A percentile compares a stretch with the other conserved stretches of the same genome.
These are phyloP conservation scores for Coemansia sp. DNA, from an alignment of 192 early-diverging fungal species.

Conservation along the genomic window DNA sequence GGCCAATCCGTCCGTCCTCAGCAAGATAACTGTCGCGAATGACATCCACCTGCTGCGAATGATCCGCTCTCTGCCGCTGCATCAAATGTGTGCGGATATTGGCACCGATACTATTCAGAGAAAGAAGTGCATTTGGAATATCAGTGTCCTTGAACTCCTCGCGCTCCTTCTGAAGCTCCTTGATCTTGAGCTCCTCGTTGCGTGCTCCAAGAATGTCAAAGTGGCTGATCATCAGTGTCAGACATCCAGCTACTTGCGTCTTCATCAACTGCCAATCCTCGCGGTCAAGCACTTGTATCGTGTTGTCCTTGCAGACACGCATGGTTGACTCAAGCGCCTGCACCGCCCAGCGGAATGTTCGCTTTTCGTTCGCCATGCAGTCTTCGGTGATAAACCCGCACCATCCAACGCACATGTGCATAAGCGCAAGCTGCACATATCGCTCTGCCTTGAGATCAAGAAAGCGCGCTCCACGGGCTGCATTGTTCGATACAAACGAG, in stretches of 20 bases:
- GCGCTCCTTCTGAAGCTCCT: slow-evolving; percentile 32
- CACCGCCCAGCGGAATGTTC: slow-evolving; percentile 84
- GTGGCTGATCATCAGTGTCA: slow-evolving; percentile 79
- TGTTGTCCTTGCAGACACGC: slow-evolving; percentile 71
- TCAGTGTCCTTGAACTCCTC: slow-evolving; percentile 16
- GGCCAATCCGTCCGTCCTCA: slow-evolving; percentile 58
- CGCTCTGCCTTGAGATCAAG: slow-evolving; percentile 61
- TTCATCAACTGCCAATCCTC: slow-evolving; percentile 72
- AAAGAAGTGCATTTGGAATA: slow-evolving; percentile 33
- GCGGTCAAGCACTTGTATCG: slow-evolving; percentile 68
- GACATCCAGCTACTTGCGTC: slow-evolving; percentile 72
- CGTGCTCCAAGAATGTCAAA: slow-evolving; percentile 78
- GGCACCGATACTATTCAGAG: slow-evolving; percentile 44
- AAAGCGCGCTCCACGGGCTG: slow-evolving; percentile 60
- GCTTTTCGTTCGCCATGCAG: slow-evolving; percentile 75
- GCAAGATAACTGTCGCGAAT: slow-evolving; percentile 32
- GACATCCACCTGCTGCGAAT: slow-evolving; percentile 33
- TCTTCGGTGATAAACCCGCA: slow-evolving; percentile 84
- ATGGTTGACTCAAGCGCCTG: slow-evolving; percentile 82
- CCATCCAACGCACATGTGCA: slow-evolving; percentile 83
- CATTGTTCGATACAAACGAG: slow-evolving; percentile 59
- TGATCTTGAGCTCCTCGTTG: slow-evolving; percentile 27
- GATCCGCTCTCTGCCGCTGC: slow-evolving; percentile 39
- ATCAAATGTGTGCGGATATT: slow-evolving; percentile 40
- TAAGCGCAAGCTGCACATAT: slow-evolving; percentile 65